Percentiles rank a stretch among this genome's conserved stretches.
phyloP scores from a whole-genome alignment of 2,329 filamentous ascomycete genomes.

The Alternaria infectoria region DNA sequence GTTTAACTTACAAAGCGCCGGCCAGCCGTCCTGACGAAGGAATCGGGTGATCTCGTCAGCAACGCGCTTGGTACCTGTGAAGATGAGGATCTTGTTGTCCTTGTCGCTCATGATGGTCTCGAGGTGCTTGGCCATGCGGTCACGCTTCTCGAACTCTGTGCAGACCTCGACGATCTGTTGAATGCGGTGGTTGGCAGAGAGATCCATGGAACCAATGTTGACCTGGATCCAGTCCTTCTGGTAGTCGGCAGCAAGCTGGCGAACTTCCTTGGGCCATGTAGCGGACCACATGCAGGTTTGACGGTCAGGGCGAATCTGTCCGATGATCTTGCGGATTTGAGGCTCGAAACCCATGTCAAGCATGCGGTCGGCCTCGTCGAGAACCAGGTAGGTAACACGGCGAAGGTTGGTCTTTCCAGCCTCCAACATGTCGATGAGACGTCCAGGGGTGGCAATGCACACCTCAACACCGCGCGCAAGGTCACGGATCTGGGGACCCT shows the following conservation, averaged over 20 bases:
- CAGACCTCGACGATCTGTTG: slow-evolving; percentile 98
- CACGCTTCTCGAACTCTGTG: slow-evolving; percentile 95
- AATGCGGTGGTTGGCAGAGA: slow-evolving; percentile 96
- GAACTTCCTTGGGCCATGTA: slow-evolving; percentile 98
- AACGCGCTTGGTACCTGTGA: slow-evolving; percentile 85
- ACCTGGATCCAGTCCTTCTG: slow-evolving; percentile 97
- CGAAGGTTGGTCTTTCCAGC: slow-evolving; percentile 97
- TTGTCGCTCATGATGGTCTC: slow-evolving; percentile 98
- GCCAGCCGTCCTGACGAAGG: slow-evolving; percentile 97
- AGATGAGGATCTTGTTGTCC: slow-evolving; percentile 93
- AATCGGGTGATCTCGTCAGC: slow-evolving; percentile 98
- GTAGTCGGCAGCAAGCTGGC: slow-evolving; percentile 88
- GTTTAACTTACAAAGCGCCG: slow-evolving; percentile 79
- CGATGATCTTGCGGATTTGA: slow-evolving; percentile 98
- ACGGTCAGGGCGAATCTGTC: slow-evolving; percentile 96
- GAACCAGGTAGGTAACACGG: slow-evolving; percentile 95
- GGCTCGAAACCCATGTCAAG: slow-evolving; percentile 99
- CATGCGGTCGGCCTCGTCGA: slow-evolving; percentile 99
- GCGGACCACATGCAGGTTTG: slow-evolving; percentile 99
- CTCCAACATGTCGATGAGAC: slow-evolving; percentile 98
- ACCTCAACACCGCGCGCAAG: slow-evolving; percentile 95
- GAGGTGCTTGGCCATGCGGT: slow-evolving; percentile 95
- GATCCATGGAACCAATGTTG: slow-evolving; percentile 95
- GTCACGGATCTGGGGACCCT: slow-evolving; percentile 95
- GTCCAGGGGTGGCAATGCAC: slow-evolving; percentile 96